A percentile compares a stretch with the other conserved stretches of the same genome.
Evolutionary conservation across 2,329 filamentous ascomycete species (phyloP).

Genomic region (Lecanicillium sp.): DNA sequence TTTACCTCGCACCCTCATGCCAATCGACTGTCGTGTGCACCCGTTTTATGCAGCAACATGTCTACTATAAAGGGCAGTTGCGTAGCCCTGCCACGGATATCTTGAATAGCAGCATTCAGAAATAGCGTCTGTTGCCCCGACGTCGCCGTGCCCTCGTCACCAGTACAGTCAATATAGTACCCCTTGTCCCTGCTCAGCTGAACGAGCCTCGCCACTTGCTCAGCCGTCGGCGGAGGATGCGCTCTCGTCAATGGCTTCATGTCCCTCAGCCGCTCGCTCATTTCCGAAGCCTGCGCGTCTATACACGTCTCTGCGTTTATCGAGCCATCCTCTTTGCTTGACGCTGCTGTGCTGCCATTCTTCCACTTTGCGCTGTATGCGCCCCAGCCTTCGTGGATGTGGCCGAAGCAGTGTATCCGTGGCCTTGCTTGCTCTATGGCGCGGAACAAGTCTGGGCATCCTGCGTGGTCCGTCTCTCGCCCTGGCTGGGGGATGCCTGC

Average conservation of each 20-base stretch:
- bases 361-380: constrained; percentile 44
- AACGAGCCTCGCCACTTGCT: constrained; percentile 12
- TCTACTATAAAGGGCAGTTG: constrained; percentile 48
- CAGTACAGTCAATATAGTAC: constrained; percentile 28
- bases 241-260: constrained; percentile 15
- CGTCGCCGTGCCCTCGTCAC: constrained; percentile 18
- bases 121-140: constrained; percentile 46
- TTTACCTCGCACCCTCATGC: too few relatives aligned
- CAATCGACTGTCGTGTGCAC: background rate
- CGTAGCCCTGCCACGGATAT: constrained; percentile 27
- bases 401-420: constrained; percentile 46
- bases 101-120: constrained; percentile 50
- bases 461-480: constrained; percentile 21
- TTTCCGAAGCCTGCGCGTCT: constrained; percentile 28
- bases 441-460: constrained; percentile 35
- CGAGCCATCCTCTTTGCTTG: background rate
- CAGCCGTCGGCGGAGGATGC: constrained; percentile 3
- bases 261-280: constrained; percentile 25
- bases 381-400: constrained; percentile 54
- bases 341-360: constrained; percentile 6
- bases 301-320: constrained; percentile 23
- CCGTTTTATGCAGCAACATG: constrained; percentile 28
- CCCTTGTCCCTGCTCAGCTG: constrained; percentile 19
- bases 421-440: constrained; percentile 36
- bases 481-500: constrained; percentile 14